phyloP scores from a whole-genome alignment of 177 flowering plant species.

The Vitis hybrid region DNA sequence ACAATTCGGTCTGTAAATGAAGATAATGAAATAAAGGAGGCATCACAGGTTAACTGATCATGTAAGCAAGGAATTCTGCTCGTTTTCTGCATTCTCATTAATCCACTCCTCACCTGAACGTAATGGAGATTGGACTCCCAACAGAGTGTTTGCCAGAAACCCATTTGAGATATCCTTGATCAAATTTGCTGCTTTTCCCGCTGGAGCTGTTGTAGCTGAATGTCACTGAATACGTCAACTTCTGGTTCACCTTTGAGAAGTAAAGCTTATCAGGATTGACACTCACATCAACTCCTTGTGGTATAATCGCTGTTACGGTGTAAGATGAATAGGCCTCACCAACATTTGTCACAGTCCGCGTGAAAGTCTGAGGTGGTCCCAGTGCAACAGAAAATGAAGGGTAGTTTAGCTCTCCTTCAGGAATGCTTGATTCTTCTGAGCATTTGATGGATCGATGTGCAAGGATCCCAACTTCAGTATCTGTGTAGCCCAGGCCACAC shows the following conservation, averaged over 20 bases:
- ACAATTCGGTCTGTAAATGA: background rate
- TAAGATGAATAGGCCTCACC: slow-evolving; percentile 35
- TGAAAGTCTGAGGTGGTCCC: slow-evolving; percentile 23
- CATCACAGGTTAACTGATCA: background rate
- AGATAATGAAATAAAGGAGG: background rate
- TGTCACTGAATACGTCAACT: slow-evolving; percentile 27
- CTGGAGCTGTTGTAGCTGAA: slow-evolving; percentile 11
- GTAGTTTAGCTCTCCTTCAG: slow-evolving; percentile 31
- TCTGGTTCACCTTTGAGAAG: slow-evolving; percentile 33
- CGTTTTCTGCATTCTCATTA: background rate
- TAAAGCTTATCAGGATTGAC: slow-evolving; percentile 26
- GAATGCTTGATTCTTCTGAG: slow-evolving; percentile 14
- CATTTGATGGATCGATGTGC: slow-evolving; percentile 17
- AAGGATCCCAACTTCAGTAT: slow-evolving; percentile 18
- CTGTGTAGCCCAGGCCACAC: slow-evolving; percentile 32
- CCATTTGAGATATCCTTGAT: slow-evolving; percentile 37
- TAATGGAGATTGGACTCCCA: slow-evolving; percentile 32
- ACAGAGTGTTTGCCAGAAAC: slow-evolving; percentile 24
- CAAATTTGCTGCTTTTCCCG: background rate
- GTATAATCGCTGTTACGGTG: slow-evolving; percentile 11
- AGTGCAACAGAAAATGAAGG: slow-evolving; percentile 42
- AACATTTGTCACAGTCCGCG: slow-evolving; percentile 54
- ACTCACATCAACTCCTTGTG: slow-evolving; percentile 28
- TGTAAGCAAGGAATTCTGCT: background rate
- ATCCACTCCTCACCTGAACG: slow-evolving; percentile 8